Conservation (phyloP, 1,284 basidiomycete genomes). For the Ustilago hordei region DNA sequence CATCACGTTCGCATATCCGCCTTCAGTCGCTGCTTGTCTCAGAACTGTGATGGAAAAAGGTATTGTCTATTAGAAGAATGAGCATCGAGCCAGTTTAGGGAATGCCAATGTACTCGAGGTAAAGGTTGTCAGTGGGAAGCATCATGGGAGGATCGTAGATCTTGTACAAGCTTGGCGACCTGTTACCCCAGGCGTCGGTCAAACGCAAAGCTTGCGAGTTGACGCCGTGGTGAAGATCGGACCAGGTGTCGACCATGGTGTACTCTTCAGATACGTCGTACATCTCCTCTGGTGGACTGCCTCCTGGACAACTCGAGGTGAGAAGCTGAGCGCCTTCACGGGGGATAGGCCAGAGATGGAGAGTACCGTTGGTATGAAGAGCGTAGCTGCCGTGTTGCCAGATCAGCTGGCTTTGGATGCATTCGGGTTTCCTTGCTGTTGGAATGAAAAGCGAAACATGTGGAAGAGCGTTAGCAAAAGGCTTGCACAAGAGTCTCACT, state of each 20-base stretch:
- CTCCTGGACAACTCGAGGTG: slow-evolving; percentile 29
- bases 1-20: background rate
- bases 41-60: background rate
- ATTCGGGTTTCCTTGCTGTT: slow-evolving; percentile 54
- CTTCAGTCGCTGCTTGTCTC: background rate
- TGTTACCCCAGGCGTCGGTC: slow-evolving; percentile 44
- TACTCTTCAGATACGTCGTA: slow-evolving; percentile 46
- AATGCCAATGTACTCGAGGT: slow-evolving; percentile 53
- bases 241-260: slow-evolving; percentile 47
- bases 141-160: slow-evolving; percentile 64
- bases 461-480: background rate
- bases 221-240: slow-evolving; percentile 35
- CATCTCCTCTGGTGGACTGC: slow-evolving; percentile 40
- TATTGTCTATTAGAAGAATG: background rate
- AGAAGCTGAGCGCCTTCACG: slow-evolving; percentile 47
- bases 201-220: slow-evolving; percentile 23
- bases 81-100: slow-evolving; percentile 7
- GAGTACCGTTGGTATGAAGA: slow-evolving; percentile 54
- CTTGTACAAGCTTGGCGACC: slow-evolving; percentile 51
- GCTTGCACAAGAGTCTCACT: background rate
- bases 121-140: slow-evolving; percentile 58
- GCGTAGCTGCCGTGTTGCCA: slow-evolving; percentile 69
- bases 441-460: background rate
- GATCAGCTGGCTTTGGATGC: slow-evolving; percentile 62
- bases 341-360: slow-evolving; percentile 40